These are phyloP conservation scores for Coemansia sp. DNA, from an alignment of 192 early-diverging fungal species.

Conservation along the genomic window DNA sequence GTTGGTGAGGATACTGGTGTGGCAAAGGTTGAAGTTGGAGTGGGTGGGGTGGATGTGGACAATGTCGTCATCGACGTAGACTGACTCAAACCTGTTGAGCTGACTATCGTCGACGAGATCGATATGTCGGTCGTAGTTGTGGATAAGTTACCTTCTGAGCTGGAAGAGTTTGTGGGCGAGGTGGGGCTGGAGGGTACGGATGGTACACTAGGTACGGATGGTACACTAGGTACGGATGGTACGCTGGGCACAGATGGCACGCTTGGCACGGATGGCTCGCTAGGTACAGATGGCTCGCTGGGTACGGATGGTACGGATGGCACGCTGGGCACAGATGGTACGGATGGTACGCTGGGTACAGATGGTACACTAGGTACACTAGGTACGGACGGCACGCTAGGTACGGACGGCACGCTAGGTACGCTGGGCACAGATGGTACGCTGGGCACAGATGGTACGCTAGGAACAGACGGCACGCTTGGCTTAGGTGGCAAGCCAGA, in stretches of 20 bases:
- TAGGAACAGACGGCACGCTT: background rate
- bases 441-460: background rate
- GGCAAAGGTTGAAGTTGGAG: background rate
- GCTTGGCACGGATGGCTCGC: background rate
- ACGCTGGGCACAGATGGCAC: background rate
- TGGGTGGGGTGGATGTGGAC: background rate
- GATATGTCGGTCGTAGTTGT: slow-evolving; percentile 10
- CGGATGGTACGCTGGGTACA: background rate
- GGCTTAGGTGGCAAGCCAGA: background rate
- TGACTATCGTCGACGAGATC: background rate
- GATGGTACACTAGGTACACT: background rate
- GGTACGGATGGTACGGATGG: background rate
- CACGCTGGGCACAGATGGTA: background rate
- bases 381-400: background rate
- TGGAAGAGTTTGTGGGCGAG: background rate
- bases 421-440: background rate
- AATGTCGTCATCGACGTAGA: background rate
- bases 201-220: background rate
- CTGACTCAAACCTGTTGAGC: slow-evolving; percentile 7
- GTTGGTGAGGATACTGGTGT: slow-evolving; percentile 3
- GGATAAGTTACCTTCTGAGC: slow-evolving; percentile 21
- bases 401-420: background rate
- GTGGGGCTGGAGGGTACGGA: background rate
- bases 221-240: background rate
- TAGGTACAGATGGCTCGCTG: background rate